Percentiles rank a stretch among this genome's conserved stretches.
Conservation (phyloP, 306 rosid genomes). For the Quercus engelmannii region DNA sequence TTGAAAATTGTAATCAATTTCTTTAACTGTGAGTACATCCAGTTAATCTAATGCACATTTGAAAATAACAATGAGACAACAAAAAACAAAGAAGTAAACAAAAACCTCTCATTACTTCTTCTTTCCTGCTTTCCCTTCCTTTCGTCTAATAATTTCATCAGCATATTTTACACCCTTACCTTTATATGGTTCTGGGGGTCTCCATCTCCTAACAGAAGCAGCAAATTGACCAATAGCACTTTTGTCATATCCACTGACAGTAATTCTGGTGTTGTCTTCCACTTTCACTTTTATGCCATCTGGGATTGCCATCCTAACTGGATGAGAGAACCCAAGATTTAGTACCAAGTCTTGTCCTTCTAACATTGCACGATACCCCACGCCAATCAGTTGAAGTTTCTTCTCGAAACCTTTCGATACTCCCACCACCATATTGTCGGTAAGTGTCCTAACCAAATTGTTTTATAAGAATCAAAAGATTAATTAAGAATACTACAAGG, state of each 20-base stretch:
- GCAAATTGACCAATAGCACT: slow-evolving; percentile 90
- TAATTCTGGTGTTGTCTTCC: slow-evolving; percentile 82
- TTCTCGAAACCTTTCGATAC: slow-evolving; percentile 97
- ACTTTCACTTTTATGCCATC: slow-evolving; percentile 76
- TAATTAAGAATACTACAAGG: neutral
- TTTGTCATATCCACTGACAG: slow-evolving; percentile 83
- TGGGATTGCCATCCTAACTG: slow-evolving; percentile 83
- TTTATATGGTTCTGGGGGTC: slow-evolving; percentile 98
- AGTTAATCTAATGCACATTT: slow-evolving; percentile 1
- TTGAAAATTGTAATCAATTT: neutral
- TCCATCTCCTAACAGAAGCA: slow-evolving; percentile 84
- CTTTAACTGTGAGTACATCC: slow-evolving; percentile 4
- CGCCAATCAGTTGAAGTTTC: slow-evolving; percentile 89
- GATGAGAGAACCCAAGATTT: slow-evolving; percentile 98
- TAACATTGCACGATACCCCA: slow-evolving; percentile 85
- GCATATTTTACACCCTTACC: slow-evolving; percentile 98
- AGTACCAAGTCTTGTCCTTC: slow-evolving; percentile 77
- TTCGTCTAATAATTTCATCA: slow-evolving; percentile 81
- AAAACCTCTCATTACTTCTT: slow-evolving; percentile 49
- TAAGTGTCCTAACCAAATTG: slow-evolving; percentile 67
- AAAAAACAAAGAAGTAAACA: neutral
- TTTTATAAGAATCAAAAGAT: slow-evolving; percentile 21
- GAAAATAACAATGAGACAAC: slow-evolving; percentile 13
- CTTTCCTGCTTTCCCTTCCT: slow-evolving; percentile 97
- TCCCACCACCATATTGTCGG: slow-evolving; percentile 88